phyloP scores from a whole-genome alignment of 345 rosid genomes.

The Euphorbia tirucalli region DNA sequence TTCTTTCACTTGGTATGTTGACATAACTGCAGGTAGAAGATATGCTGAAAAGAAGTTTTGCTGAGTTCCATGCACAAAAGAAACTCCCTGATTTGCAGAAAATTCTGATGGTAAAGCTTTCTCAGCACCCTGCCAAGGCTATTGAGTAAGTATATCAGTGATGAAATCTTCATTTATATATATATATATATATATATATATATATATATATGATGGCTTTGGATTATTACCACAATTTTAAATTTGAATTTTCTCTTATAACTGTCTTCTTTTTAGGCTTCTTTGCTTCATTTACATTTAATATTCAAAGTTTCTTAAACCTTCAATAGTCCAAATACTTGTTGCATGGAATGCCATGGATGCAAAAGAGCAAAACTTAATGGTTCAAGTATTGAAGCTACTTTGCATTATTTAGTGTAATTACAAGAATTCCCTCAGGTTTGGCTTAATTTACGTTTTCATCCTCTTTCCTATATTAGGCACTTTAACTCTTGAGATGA shows the following conservation, averaged over 20 bases:
- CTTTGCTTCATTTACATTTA: background rate
- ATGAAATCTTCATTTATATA: slow-evolving; percentile 17
- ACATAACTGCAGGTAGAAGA: slow-evolving; percentile 78
- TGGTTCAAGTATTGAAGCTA: background rate
- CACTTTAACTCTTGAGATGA: no score
- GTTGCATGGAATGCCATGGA: background rate
- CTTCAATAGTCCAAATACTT: background rate
- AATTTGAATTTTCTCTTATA: background rate
- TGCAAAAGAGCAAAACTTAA: background rate
- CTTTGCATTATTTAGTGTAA: background rate
- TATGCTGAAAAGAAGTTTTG: slow-evolving; percentile 98
- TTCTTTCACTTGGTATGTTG: slow-evolving; percentile 12
- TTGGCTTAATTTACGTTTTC: background rate
- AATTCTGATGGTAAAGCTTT: slow-evolving; percentile 72
- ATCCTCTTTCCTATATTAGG: background rate
- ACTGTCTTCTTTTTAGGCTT: background rate
- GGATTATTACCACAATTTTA: background rate
- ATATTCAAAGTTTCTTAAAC: background rate
- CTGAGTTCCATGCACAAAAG: slow-evolving; percentile 93
- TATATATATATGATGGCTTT: background rate
- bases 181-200: background rate
- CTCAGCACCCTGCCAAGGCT: slow-evolving; percentile 62
- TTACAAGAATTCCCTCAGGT: background rate
- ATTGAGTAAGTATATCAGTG: slow-evolving; percentile 58
- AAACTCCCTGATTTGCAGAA: slow-evolving; percentile 83